Evolutionary conservation across 163 green algal genomes (phyloP).

Genomic region (Coccomyxa subellipsoidea): DNA sequence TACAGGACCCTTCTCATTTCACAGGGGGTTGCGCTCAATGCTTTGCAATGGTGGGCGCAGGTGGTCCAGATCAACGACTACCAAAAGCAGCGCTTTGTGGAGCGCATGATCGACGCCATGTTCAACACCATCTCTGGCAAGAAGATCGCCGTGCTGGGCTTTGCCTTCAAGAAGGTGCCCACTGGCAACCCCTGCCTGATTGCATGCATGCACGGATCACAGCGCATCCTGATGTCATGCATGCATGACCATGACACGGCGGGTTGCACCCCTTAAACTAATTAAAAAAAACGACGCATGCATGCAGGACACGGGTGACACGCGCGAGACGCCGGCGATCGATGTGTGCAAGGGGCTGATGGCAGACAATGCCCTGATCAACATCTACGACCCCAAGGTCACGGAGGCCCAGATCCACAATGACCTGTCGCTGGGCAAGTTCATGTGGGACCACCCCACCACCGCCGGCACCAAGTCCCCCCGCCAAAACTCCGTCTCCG

Average conservation of each 20-base stretch:
- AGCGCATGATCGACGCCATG: constrained; percentile 93
- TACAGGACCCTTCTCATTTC: no score
- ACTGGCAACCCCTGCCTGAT: no score
- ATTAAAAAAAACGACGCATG: no score
- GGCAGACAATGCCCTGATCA: constrained; percentile 66
- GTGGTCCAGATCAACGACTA: constrained; percentile 99
- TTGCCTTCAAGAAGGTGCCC: constrained; percentile 97
- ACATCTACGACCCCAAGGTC: constrained; percentile 89
- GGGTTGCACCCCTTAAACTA: no score
- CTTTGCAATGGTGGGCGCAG: constrained; percentile 15
- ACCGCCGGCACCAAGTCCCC: neutral
- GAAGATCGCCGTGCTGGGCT: constrained; percentile 93
- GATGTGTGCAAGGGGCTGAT: constrained; percentile 92
- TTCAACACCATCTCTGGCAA: constrained; percentile 99
- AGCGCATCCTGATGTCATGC: no score
- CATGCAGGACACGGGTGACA: constrained; percentile 93
- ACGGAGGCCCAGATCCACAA: constrained; percentile 78
- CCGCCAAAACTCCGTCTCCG: constrained; percentile 16
- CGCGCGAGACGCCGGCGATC: constrained; percentile 97
- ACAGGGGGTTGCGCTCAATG: neutral
- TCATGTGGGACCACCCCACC: constrained; percentile 91
- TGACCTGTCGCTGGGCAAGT: constrained; percentile 88
- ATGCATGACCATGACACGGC: no score
- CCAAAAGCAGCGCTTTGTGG: constrained; percentile 98
- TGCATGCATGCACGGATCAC: no score